These are phyloP conservation scores for Amaranthus hypochondriacus DNA, from an alignment of 148 eudicot genomes.

Conservation along the genomic window DNA sequence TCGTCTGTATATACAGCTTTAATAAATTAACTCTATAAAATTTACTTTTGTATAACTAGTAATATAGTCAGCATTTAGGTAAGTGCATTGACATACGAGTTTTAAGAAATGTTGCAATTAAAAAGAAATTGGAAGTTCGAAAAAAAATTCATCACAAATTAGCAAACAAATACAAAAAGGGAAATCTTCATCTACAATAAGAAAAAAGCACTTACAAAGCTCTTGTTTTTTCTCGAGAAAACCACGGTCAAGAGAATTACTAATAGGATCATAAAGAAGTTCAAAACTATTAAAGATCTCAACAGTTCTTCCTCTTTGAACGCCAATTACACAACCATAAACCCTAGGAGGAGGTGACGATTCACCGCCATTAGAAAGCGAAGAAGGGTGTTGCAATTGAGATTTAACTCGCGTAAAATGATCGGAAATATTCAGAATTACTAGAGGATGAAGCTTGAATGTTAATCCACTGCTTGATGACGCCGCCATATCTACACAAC, in stretches of 20 bases:
- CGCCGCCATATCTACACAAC: constrained; percentile 42
- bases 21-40: no score
- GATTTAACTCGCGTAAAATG: constrained; percentile 78
- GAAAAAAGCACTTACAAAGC: constrained; percentile 48
- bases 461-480: constrained; percentile 88
- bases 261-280: constrained; percentile 50
- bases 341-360: constrained; percentile 40
- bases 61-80: no score
- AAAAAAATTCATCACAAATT: background rate
- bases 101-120: no score
- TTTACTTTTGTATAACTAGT: no score
- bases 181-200: background rate
- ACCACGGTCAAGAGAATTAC: constrained; percentile 63
- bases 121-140: background rate
- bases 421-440: constrained; percentile 80
- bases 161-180: background rate
- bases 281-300: constrained; percentile 97
- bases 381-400: constrained; percentile 35
- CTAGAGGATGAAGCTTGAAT: constrained; percentile 93
- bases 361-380: constrained; percentile 10
- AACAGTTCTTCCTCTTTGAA: constrained; percentile 78
- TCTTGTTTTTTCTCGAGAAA: constrained; percentile 89
- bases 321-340: constrained; percentile 83
- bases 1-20: no score
- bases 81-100: no score